Evolutionary conservation across 345 rosid species (phyloP).

Genomic region (Jatropha curcas): DNA sequence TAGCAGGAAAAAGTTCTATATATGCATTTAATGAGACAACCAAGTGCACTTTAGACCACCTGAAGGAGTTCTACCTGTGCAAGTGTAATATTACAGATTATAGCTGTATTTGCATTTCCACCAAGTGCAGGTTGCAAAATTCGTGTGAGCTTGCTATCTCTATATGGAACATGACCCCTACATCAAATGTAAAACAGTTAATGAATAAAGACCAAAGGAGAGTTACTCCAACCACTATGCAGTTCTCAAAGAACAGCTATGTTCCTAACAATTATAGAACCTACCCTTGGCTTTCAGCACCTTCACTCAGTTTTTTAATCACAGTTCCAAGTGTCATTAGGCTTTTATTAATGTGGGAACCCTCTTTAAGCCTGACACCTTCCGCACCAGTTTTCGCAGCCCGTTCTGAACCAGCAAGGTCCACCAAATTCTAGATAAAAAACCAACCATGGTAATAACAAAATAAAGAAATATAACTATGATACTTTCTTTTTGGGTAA

Average conservation of each 20-base stretch:
- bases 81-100: slow-evolving; percentile 94
- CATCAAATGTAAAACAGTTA: slow-evolving; percentile 19
- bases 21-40: background rate
- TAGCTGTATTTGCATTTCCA: slow-evolving; percentile 98
- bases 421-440: slow-evolving; percentile 75
- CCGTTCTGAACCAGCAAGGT: slow-evolving; percentile 98
- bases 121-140: slow-evolving; percentile 96
- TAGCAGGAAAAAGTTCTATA: background rate
- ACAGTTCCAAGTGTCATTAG: slow-evolving; percentile 94
- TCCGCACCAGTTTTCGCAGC: slow-evolving; percentile 99
- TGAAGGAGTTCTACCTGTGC: slow-evolving; percentile 63
- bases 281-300: slow-evolving; percentile 92
- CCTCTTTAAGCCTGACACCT: slow-evolving; percentile 93
- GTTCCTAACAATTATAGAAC: slow-evolving; percentile 13
- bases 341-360: slow-evolving; percentile 93
- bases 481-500: background rate
- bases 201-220: background rate
- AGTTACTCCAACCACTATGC: background rate
- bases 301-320: slow-evolving; percentile 89
- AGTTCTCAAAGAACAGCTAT: background rate
- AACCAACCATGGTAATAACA: background rate
- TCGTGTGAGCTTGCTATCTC: slow-evolving; percentile 97
- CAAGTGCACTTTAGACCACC: background rate
- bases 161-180: slow-evolving; percentile 96
- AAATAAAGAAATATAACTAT: background rate